These are phyloP conservation scores for Uncinocarpus reesii DNA, from an alignment of 2,329 filamentous ascomycete species.

Conservation along the genomic window DNA sequence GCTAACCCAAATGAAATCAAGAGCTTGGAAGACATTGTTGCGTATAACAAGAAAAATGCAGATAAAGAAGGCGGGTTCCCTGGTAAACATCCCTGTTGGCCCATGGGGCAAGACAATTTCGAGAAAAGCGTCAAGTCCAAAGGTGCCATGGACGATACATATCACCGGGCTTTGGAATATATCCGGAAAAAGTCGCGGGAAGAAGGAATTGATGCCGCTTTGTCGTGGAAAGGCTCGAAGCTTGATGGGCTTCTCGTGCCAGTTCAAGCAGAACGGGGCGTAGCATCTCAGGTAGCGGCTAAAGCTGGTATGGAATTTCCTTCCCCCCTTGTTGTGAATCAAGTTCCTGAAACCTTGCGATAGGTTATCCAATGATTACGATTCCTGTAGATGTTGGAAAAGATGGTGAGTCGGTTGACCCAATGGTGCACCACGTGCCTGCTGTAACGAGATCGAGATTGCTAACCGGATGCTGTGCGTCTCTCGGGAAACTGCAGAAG, in stretches of 20 bases:
- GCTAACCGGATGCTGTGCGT: background rate
- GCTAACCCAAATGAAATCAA: conserved; percentile 51
- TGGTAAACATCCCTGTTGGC: conserved; percentile 52
- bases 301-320: conserved; percentile 10
- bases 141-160: conserved; percentile 54
- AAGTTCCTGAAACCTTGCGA: conserved; percentile 44
- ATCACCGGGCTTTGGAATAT: conserved; percentile 56
- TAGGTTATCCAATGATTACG: conserved; percentile 60
- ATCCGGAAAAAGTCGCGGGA: conserved; percentile 49
- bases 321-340: conserved; percentile 42
- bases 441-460: background rate
- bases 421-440: no score
- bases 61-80: conserved; percentile 58
- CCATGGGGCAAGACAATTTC: conserved; percentile 62
- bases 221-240: conserved; percentile 33
- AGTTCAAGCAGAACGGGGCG: conserved; percentile 42
- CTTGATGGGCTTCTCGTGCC: conserved; percentile 59
- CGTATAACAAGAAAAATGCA: conserved; percentile 53
- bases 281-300: conserved; percentile 12
- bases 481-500: conserved; percentile 30
- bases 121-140: conserved; percentile 51
- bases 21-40: conserved; percentile 54
- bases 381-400: conserved; percentile 50
- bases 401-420: conserved; percentile 23
- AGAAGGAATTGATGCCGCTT: conserved; percentile 57